Base-by-base conservation (phyloP, 768 basidiomycete species). In the Ephemerocybe angulata region DNA sequence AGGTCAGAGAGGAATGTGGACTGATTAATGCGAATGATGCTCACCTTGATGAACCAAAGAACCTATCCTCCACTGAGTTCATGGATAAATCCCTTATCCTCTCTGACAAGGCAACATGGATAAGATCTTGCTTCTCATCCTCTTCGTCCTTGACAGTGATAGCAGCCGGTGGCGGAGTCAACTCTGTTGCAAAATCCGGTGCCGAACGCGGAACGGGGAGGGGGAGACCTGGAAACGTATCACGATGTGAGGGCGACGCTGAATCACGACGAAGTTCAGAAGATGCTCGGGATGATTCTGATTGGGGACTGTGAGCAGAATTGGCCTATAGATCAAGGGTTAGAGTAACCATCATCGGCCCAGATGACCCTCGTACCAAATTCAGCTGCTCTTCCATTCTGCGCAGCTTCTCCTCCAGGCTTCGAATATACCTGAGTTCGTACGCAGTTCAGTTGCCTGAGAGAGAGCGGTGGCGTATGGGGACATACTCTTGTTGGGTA, bases 21-120 rank as follows among this genome's bases (percentile, higher is more conserved):
- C 25, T 22, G 25, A 47, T 17, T n/a, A 21, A 22, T 12, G 11
- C 29, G 3, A 35, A 31, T 10, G 5, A n/a, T 19, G 52, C 59
- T 11, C 29, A 71, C 70, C 69, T 71, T 8, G 75, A 71, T 38
- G 68, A 69, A 12, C 78, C 77, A 62, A 75, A 78, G 57, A 76
- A 79, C 24, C 69, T 66, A 43, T 71, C 61, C 29, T 72, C 69
- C 12, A 68, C 52, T 2, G 66, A 46, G 10, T 66, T 53, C 13
- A 76, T 40, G 13, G 66, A 64, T 27, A 77, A 60, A 8, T 58
- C 58, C 24, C 63, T 59, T 19, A 76, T 58, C 11, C 72, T 64
- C 52, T 72, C 68, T 7, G 69, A 55, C 10, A 76, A 62, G 17
- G 63, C 62, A 43, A 72, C 63, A 56, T 72, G 69, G 0, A 67